phyloP scores from a whole-genome alignment of 1,284 basidiomycete genomes.

The Flammula alnicola region DNA sequence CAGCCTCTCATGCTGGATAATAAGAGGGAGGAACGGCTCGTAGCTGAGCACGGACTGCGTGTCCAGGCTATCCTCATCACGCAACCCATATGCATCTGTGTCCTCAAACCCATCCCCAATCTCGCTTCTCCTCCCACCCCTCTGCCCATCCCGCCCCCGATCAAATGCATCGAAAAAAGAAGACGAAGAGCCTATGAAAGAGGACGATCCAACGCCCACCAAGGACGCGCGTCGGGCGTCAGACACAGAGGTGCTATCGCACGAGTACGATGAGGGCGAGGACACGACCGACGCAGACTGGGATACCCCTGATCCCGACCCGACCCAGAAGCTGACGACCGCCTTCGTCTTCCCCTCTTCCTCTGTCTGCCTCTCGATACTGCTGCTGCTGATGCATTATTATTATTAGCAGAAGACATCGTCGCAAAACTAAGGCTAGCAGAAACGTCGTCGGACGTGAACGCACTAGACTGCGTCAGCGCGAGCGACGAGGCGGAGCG shows the following conservation, averaged over 20 bases:
- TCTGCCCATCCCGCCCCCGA: constrained; percentile 6
- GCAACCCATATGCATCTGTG: too few species aligned
- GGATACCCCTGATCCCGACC: background rate
- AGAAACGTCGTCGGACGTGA: background rate
- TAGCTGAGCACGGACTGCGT: constrained; percentile 5
- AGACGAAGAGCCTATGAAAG: constrained; percentile 11
- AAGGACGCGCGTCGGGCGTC: background rate
- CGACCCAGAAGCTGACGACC: constrained; percentile 1
- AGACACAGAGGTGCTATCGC: constrained; percentile 7
- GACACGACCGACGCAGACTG: too few species aligned
- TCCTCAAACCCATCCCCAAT: background rate
- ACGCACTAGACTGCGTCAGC: too few species aligned
- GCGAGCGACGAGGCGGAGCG: background rate
- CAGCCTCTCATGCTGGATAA: constrained; percentile 27
- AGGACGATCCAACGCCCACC: background rate
- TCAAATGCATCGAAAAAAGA: constrained; percentile 9
- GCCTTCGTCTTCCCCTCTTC: background rate
- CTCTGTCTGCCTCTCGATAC: background rate
- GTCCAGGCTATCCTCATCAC: too few species aligned
- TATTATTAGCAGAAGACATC: too few species aligned
- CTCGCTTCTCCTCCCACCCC: constrained; percentile 5
- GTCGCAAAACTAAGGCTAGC: too few species aligned
- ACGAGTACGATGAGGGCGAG: constrained; percentile 13
- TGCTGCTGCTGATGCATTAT: too few species aligned
- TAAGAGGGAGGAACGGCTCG: constrained; percentile 26